Evolutionary conservation across 169 alveolate genomes (phyloP).

Genomic region (Toxoplasma gondii): DNA sequence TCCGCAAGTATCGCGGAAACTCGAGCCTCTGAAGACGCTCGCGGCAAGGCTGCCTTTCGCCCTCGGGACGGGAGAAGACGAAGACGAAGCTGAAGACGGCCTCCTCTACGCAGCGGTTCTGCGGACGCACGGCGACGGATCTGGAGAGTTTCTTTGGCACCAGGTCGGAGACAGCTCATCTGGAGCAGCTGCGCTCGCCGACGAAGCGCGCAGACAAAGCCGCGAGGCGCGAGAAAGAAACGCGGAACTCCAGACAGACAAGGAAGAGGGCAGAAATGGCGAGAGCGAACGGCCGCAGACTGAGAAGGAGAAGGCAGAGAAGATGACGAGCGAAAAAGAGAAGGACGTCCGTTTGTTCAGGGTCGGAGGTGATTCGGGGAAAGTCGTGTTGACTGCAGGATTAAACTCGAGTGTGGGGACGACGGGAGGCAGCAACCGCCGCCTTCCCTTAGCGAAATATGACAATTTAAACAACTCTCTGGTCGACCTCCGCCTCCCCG

Average conservation of each 20-base stretch:
- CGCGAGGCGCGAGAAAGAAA: not conserved
- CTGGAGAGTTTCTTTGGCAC: not conserved
- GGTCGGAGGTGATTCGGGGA: not conserved
- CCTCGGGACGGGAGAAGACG: not conserved
- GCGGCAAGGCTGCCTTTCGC: not conserved
- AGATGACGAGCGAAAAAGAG: not conserved
- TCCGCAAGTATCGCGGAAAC: not conserved
- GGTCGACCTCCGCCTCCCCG: conserved; percentile 10
- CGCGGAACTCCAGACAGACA: no score
- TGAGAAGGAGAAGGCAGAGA: not conserved
- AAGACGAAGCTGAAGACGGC: not conserved
- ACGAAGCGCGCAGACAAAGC: not conserved
- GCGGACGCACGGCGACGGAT: not conserved
- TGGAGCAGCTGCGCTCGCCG: not conserved
- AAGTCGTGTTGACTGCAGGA: not conserved
- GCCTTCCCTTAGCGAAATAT: not conserved
- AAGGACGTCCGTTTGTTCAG: not conserved
- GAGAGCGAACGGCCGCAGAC: not conserved
- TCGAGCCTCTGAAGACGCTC: not conserved
- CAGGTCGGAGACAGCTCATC: not conserved
- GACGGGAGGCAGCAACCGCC: not conserved
- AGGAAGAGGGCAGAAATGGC: not conserved
- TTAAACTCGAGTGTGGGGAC: not conserved
- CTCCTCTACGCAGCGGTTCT: not conserved
- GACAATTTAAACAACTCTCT: not conserved